Base-by-base conservation (phyloP, 2,329 filamentous ascomycete species). In the Macrophomina tecta region DNA sequence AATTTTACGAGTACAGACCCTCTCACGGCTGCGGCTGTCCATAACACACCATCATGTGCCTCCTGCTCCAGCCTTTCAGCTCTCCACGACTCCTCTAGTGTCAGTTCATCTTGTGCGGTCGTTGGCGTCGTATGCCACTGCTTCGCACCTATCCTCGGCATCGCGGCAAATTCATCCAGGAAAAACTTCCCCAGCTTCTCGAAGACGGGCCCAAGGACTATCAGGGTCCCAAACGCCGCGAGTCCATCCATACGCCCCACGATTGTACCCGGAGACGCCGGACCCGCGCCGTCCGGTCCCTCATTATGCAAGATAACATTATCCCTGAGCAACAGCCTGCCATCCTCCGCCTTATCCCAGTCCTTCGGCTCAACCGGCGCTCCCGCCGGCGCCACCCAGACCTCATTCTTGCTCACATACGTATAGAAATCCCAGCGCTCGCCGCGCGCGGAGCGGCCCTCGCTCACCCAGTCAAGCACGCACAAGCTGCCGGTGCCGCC, bases 401-500 rank as follows among this genome's bases (percentile, higher is more conserved):
- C 85, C 80, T 99, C 95, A 75, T 97, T 98, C 70, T 91, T 86
- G 9, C 93, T 93, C 67, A 84, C 87, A 88, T 95, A 98, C 69
- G 85, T 86, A 66, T 85, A 82, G 68, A 97, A 89, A 71, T 89
- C 90, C 95, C 95, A 99, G 69, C 92, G 86, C 80, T 99, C 95
- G 30, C 93, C 94, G 55, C 91, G 87, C 4, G 95, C 94, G 4
- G 85, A 87, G 18, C 95, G 88, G 7, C 95, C 95, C 74, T 94
- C 91, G 2, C 90, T 96, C 6, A 98, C 93, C 95, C 95, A 99
- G 78, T 99, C 95, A 53, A 97, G 82, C 2, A 97, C 85, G 75
- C 93, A 96, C 14, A 98, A 80, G 48, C 90, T 80, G 70, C 68
- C 65, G 3, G 42, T 32, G 28, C 28, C 23, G 23, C 23, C 55